Evolutionary conservation across 495 filamentous ascomycete genomes (phyloP), one percentile per base, ranked within the genome.

Genomic region (Parachaetomium inaequale): DNA sequence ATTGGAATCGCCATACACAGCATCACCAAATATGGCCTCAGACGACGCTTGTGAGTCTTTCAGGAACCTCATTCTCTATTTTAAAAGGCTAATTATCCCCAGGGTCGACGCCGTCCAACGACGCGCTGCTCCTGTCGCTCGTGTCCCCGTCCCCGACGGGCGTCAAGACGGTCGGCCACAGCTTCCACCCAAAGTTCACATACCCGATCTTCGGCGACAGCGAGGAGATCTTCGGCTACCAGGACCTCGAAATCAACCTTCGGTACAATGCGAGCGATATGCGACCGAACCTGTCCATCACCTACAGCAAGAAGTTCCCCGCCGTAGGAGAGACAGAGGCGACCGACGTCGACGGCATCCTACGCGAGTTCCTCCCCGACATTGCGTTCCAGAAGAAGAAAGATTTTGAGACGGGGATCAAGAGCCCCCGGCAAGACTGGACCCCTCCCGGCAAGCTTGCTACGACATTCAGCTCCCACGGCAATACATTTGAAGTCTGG

Each of bases 201-300:
- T 96, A 96, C 72, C 77, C 88, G 0, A 89, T 99, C 59, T 98
- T 97, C 68, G 93, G 92, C 68, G 87, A 97, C 17, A 87, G 91
- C 0, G 92, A 99, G 76, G 79, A 78, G 17, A 93, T 99, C 54
- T 93, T 96, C 65, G 94, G 94, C 25, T 96, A 98, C 75, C 85
- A 89, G 65, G 83, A 84, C 29, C 78, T 96, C 58, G 82, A 85
- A 51, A 85, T 98, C 63, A 80, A 87, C 43, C 72, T 99, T 50
- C 82, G 81, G 38, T 96, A 92, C 70, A 85, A 90, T 62, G 89
- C 90, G 31, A 88, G 89, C 69, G 87, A 96, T 66, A 82, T 97
- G 72, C 84, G 84, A 60, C 91, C 92, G 21, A 82, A 90, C 60
- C 65, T 96, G 15, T 77, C 86, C 15, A 79, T 96, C 59, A 80